A percentile compares a stretch with the other conserved stretches of the same genome.
Evolutionary conservation across 345 rosid genomes (phyloP).

Genomic region (Eutrema yunnanense): DNA sequence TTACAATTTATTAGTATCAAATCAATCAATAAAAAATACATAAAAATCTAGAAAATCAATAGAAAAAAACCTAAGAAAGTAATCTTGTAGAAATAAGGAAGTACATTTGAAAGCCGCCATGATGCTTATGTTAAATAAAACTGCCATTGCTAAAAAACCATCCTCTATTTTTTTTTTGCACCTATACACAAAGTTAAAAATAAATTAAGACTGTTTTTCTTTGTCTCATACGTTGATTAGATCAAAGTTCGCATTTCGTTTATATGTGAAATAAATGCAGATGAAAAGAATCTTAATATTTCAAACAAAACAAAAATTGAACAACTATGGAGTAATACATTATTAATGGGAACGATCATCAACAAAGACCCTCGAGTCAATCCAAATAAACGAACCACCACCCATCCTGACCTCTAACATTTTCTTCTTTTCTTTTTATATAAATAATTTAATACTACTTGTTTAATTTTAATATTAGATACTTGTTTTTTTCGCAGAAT

Average conservation of each 20-base stretch:
- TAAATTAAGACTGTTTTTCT: background rate
- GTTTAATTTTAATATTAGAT: too few species aligned
- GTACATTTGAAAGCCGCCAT: background rate
- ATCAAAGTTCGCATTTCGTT: background rate
- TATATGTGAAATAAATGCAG: background rate
- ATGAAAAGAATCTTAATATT: slow-evolving; percentile 5
- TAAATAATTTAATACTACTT: slow-evolving; percentile 6
- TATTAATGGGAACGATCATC: slow-evolving; percentile 26
- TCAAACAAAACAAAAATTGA: background rate
- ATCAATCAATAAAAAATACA: too few species aligned
- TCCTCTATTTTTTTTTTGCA: background rate
- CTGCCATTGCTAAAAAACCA: background rate
- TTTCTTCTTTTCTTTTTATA: slow-evolving; percentile 21
- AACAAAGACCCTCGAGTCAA: slow-evolving; percentile 64
- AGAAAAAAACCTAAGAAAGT: too few species aligned
- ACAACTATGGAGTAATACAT: background rate
- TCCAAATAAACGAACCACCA: slow-evolving; percentile 44
- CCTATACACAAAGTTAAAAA: background rate
- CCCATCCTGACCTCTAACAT: slow-evolving; percentile 29
- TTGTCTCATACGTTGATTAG: background rate
- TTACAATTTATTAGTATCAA: too few species aligned
- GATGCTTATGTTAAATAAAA: background rate
- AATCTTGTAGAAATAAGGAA: too few species aligned
- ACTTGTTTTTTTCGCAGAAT: background rate
- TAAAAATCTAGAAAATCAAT: too few species aligned